Evolutionary conservation across 768 basidiomycete species (phyloP).

Genomic region (Mycena vitilis): DNA sequence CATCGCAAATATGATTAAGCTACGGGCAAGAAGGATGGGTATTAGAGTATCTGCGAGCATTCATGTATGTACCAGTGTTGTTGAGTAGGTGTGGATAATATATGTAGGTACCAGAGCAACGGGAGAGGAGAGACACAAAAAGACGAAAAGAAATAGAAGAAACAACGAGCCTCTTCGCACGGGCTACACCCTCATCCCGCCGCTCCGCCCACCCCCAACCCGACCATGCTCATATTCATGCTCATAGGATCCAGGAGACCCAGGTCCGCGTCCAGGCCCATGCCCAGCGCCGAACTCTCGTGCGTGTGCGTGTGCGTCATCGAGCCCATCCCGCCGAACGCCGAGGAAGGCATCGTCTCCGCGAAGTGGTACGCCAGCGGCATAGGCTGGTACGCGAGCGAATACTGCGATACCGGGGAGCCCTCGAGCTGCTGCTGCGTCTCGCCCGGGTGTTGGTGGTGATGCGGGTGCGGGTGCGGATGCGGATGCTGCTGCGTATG

Average conservation of each 20-base stretch:
- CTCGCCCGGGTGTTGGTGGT: constrained; percentile 3
- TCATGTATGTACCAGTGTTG: background rate
- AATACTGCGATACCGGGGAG: constrained; percentile 28
- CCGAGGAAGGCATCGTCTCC: constrained; percentile 27
- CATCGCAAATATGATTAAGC: background rate
- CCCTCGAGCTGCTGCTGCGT: background rate
- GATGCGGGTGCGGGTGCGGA: constrained; percentile 8
- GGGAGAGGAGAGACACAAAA: background rate
- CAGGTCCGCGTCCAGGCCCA: constrained; percentile 30
- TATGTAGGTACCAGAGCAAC: background rate
- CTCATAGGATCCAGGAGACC: constrained; percentile 26
- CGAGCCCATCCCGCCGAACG: constrained; percentile 6
- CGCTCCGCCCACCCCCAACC: constrained; percentile 32
- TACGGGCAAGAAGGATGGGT: constrained; percentile 3
- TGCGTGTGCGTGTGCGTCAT: constrained; percentile 16
- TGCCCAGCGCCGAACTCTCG: constrained; percentile 17
- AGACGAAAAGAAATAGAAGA: background rate
- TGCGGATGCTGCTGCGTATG: constrained; percentile 13
- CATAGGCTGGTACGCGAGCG: constrained; percentile 34
- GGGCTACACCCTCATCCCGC: constrained; percentile 32
- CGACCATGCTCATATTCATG: constrained; percentile 31
- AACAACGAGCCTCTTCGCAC: background rate
- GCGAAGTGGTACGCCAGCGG: constrained; percentile 30
- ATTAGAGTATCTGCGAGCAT: background rate
- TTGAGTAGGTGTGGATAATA: constrained; percentile 4